Base-by-base conservation (phyloP, 139 green algal genomes). In the Coelastrella sp. region DNA sequence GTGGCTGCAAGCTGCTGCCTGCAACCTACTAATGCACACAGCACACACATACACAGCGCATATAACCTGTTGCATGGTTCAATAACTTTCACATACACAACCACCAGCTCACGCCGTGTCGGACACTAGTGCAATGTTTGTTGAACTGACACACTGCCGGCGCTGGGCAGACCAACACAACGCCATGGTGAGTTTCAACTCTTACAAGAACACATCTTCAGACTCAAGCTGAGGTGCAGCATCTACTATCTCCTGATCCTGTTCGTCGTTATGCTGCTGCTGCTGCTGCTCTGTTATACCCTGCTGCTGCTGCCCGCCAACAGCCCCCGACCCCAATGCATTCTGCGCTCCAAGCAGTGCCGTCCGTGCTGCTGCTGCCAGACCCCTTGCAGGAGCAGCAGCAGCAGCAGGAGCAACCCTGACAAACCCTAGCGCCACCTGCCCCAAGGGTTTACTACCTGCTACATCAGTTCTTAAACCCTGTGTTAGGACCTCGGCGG, bases 331-430 rank as follows among this genome's bases (percentile, higher is more conserved):
- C 17, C 80, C 80, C n/a, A 86, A 19, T 22, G 80, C 59, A n/a
- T 73, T 86, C 60, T 86, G 80, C 22, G 80, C 80, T 5, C 80
- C 80, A 54, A 86, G 80, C 80, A 87, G 23, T 3, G 81, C 81
- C 23, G 64, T 77, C 81, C 47, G 76, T 11, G 64, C 81, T 76
- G 61, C 81, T 47, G 81, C 81, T 65, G 81, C 81, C 23, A 87
- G 19, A 66, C 81, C 81, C 32, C 47, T 76, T 3, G 5, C 81
- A 64, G 81, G 81, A 61, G 81, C 81, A 78, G 81, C 81, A 87
- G 81, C 81, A 47, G 81, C 81, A 16, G 81, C 81, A 77, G 81
- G 81, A 19, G 81, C 81, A 68, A 61, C 81, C 13, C 20, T 74
- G 23, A 87, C 23, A 7, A 77, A 32, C 13, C 64, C 81, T 19